Conservation (phyloP, 257 asterid species). For the Prunella vulgaris region DNA sequence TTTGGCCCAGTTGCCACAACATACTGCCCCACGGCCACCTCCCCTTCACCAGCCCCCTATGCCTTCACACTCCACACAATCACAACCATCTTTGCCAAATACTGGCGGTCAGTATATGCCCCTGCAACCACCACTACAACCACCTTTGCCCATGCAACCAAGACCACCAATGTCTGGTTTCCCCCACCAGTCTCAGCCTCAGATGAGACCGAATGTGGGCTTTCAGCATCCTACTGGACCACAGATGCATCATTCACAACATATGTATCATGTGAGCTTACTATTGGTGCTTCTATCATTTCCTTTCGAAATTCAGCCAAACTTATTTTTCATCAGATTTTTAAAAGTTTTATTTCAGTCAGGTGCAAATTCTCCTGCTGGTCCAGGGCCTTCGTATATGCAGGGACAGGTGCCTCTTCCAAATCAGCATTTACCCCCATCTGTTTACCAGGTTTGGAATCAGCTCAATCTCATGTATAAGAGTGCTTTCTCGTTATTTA, state of each 20-base stretch:
- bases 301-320: not conserved
- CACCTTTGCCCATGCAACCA: slow-evolving; percentile 59
- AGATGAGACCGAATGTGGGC: slow-evolving; percentile 62
- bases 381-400: slow-evolving; percentile 66
- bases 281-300: not conserved
- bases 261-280: slow-evolving; percentile 70
- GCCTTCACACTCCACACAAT: slow-evolving; percentile 49
- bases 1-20: slow-evolving; percentile 56
- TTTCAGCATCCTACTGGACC: slow-evolving; percentile 68
- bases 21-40: slow-evolving; percentile 49
- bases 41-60: slow-evolving; percentile 56
- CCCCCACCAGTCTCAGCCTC: slow-evolving; percentile 69
- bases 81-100: slow-evolving; percentile 63
- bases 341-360: slow-evolving; percentile 45
- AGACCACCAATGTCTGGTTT: slow-evolving; percentile 57
- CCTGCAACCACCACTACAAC: slow-evolving; percentile 62
- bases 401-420: slow-evolving; percentile 71
- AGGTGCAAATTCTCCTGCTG: slow-evolving; percentile 55
- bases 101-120: slow-evolving; percentile 53
- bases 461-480: slow-evolving; percentile 2
- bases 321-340: not conserved
- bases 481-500: slow-evolving; percentile 2
- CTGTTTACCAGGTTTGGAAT: slow-evolving; percentile 77
- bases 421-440: slow-evolving; percentile 54
- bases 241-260: slow-evolving; percentile 79